Conservation (phyloP, 1,139 yeast genomes). For the Blastobotrys petasosporus region DNA sequence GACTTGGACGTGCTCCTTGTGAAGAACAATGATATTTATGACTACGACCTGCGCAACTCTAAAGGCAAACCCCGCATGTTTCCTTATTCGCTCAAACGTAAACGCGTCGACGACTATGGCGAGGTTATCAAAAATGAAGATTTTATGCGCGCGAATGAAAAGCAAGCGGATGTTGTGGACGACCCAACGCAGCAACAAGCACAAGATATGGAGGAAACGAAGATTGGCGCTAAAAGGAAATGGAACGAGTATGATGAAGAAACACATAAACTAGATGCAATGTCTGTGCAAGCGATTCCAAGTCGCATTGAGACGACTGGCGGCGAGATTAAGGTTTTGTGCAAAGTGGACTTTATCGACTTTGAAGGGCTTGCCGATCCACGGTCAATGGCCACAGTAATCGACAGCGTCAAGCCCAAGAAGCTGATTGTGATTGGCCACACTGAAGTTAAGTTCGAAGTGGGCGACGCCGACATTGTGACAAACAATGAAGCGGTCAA, state of each 20-base stretch:
- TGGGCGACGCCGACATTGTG: slow-evolving; percentile 14
- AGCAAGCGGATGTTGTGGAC: not conserved
- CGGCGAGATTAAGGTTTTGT: slow-evolving; percentile 47
- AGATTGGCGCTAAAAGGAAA: slow-evolving; percentile 36
- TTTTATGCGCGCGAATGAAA: slow-evolving; percentile 38
- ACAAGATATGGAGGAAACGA: slow-evolving; percentile 19
- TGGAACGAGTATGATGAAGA: slow-evolving; percentile 35
- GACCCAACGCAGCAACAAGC: not conserved
- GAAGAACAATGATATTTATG: slow-evolving; percentile 39
- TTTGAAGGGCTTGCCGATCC: slow-evolving; percentile 80
- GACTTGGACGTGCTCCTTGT: slow-evolving; percentile 32
- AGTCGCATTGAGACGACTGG: slow-evolving; percentile 38
- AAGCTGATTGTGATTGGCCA: slow-evolving; percentile 49
- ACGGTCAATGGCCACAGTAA: slow-evolving; percentile 72
- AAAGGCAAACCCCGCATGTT: slow-evolving; percentile 70
- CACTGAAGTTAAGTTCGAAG: slow-evolving; percentile 7
- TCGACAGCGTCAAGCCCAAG: slow-evolving; percentile 74
- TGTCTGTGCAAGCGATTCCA: slow-evolving; percentile 44
- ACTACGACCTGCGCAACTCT: slow-evolving; percentile 57
- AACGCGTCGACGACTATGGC: slow-evolving; percentile 81
- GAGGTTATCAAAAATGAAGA: slow-evolving; percentile 59
- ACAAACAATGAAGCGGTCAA: slow-evolving; percentile 39
- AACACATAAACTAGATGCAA: slow-evolving; percentile 50
- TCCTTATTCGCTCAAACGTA: slow-evolving; percentile 56
- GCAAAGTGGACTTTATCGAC: slow-evolving; percentile 75